These are phyloP conservation scores for Leptographium procerum DNA, from an alignment of 2,329 filamentous ascomycete genomes.

Conservation along the genomic window DNA sequence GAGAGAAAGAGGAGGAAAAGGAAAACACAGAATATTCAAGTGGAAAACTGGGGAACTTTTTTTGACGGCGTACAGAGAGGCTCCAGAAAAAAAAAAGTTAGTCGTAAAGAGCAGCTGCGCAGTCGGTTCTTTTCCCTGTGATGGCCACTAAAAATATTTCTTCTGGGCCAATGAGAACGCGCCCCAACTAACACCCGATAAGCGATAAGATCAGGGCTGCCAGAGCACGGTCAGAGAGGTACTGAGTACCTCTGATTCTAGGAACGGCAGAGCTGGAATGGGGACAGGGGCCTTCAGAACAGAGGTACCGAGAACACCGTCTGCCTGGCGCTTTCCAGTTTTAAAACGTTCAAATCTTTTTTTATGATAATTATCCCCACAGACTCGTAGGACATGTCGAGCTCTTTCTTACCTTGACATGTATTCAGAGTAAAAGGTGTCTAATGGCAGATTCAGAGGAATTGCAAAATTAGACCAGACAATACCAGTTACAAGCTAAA, in stretches of 20 bases:
- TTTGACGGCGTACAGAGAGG: neutral
- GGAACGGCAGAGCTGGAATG: too few relatives aligned
- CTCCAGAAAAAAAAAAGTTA: constrained; percentile 1
- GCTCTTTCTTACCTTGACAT: neutral
- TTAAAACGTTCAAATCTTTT: neutral
- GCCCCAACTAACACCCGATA: neutral
- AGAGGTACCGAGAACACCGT: neutral
- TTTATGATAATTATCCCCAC: neutral
- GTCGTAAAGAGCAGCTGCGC: neutral
- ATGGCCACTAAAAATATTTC: constrained; percentile 7
- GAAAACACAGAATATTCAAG: neutral
- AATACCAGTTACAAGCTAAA: neutral
- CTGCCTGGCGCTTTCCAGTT: neutral
- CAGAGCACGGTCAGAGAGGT: neutral
- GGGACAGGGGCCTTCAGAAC: neutral
- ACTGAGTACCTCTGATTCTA: neutral
- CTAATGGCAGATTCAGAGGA: neutral
- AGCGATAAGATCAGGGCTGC: constrained; percentile 2
- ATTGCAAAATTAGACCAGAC: too few relatives aligned
- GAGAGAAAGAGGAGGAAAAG: neutral
- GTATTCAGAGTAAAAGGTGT: neutral
- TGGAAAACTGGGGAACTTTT: constrained; percentile 7
- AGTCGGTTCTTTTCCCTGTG: neutral
- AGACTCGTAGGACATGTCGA: neutral
- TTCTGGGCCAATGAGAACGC: constrained; percentile 4